Percentiles rank a stretch among this genome's conserved stretches.
phyloP scores from a whole-genome alignment of 192 early-diverging fungal species.

The Backusella tuberculispora region DNA sequence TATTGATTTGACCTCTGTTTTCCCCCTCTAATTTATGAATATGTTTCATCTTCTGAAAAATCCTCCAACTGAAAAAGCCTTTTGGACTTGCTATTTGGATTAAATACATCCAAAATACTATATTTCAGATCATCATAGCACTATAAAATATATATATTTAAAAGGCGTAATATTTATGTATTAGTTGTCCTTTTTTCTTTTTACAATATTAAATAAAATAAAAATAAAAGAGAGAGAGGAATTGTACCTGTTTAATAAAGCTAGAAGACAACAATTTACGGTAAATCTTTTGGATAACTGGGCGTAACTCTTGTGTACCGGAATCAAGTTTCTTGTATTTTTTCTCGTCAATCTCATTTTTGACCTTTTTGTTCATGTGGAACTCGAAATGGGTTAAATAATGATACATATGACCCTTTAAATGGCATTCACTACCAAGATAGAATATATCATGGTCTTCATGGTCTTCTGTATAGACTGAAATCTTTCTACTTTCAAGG shows the following conservation, averaged over 20 bases:
- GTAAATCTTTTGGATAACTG: background rate
- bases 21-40: background rate
- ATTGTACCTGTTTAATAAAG: background rate
- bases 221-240: background rate
- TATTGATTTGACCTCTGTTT: background rate
- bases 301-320: background rate
- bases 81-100: background rate
- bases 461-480: background rate
- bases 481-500: background rate
- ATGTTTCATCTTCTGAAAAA: background rate
- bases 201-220: background rate
- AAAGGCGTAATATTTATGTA: background rate
- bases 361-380: background rate
- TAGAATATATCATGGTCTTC: background rate
- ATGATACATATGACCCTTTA: slow-evolving; percentile 17
- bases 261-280: background rate
- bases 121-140: background rate
- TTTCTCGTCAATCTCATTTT: background rate
- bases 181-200: background rate
- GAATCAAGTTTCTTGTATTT: background rate
- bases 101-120: background rate
- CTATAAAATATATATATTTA: too few relatives aligned
- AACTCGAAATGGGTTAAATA: slow-evolving; percentile 17
- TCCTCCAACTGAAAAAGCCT: background rate
- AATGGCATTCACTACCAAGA: slow-evolving; percentile 13